Base-by-base conservation (phyloP, 208 protist species). In the Histomonas meleagridis region DNA sequence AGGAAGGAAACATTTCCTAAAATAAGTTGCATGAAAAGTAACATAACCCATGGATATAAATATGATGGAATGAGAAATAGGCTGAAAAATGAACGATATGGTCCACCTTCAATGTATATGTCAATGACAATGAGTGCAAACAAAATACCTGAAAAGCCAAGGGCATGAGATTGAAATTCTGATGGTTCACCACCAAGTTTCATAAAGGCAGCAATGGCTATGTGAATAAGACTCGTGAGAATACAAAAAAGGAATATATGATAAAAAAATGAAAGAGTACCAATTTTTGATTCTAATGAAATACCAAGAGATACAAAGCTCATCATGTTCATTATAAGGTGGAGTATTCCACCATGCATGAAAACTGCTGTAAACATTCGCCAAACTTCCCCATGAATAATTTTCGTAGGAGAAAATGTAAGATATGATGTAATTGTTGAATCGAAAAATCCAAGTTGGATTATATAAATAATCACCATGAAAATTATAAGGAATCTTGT, bases 301-400 rank as follows among this genome's bases (percentile, higher is more conserved):
- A 23, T 35, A 53, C 70, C 70, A 32, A 81, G 43, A 32, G 9
- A 23, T 0, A 10, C 23, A 43, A 81, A 81, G 9, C n/a, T 51
- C 70, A 81, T 51, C 70, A 81, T 81, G n/a, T 81, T 81, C 70
- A 81, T 81, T 48, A 23, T 23, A 48, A 81, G 43, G n/a, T 81
- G 70, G 9, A 81, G 7, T 1, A 81, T 81, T 12, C 38, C 70
- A n/a, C 18, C 21, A 51, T 81, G 70, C 4, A 81, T 21, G n/a
- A n/a, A 81, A 35, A 32, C 5, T 81, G 70, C 9, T 16, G 43
- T 81, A 81, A 81, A 81, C 0, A 81, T 1, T 51, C 70, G 26
- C 35, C 43, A 81, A 51, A 51, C 10, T 51, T 81, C 14, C 32
- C 38, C 18, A 32, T 81, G 9, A 81, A 48, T 51, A 51, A 81